Evolutionary conservation across 2,329 filamentous ascomycete genomes (phyloP).

Genomic region (Penicillium sclerotigenum): DNA sequence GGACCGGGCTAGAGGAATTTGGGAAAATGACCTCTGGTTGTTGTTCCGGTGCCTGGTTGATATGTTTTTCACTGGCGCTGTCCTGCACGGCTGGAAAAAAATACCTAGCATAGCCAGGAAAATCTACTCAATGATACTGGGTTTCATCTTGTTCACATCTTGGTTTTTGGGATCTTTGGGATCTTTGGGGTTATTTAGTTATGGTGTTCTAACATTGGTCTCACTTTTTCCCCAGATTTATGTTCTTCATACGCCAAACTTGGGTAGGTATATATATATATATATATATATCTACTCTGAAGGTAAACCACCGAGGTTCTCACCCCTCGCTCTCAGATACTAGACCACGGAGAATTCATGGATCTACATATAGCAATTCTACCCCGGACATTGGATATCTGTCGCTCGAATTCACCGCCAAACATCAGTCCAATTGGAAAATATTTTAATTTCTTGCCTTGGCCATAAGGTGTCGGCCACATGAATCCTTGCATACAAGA

Average conservation of each 20-base stretch:
- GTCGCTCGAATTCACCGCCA: background rate
- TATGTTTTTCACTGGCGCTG: conserved; percentile 28
- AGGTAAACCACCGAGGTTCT: background rate
- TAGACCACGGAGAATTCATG: background rate
- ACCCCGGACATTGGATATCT: background rate
- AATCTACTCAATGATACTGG: conserved; percentile 32
- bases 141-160: conserved; percentile 27
- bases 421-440: background rate
- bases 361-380: background rate
- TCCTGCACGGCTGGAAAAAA: conserved; percentile 27
- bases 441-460: background rate
- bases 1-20: conserved; percentile 20
- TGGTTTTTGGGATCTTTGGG: background rate
- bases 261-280: background rate
- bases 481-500: background rate
- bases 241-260: background rate
- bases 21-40: conserved; percentile 18
- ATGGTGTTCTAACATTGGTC: background rate
- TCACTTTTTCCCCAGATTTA: background rate
- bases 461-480: background rate
- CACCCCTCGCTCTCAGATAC: background rate
- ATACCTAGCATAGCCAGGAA: conserved; percentile 35
- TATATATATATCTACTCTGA: no score
- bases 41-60: conserved; percentile 25
- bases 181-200: background rate